Percentiles rank a stretch among this genome's conserved stretches.
Conservation (phyloP, 768 basidiomycete genomes). For the Mycena leptocephala region DNA sequence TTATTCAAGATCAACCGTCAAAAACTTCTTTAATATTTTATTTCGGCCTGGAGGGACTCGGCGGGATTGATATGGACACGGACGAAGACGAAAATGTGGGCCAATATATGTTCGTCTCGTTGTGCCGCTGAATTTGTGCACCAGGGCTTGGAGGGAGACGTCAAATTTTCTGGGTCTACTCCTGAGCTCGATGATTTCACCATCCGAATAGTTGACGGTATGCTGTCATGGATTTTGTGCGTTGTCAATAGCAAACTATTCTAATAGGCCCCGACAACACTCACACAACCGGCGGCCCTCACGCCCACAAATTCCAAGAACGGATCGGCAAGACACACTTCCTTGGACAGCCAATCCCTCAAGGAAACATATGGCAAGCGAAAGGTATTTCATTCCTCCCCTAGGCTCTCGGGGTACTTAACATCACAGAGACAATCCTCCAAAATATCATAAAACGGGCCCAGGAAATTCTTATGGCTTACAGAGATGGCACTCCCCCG, state of each 20-base stretch:
- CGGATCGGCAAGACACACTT: constrained; percentile 82
- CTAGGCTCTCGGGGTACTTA: constrained; percentile 5
- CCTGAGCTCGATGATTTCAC: constrained; percentile 89
- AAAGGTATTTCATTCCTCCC: constrained; percentile 66
- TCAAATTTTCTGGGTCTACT: constrained; percentile 81
- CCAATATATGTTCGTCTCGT: too few relatives aligned
- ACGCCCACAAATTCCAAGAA: constrained; percentile 71
- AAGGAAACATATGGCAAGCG: constrained; percentile 87
- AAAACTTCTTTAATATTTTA: constrained; percentile 90
- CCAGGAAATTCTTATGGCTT: constrained; percentile 67
- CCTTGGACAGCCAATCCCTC: constrained; percentile 71
- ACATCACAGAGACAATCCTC: constrained; percentile 71
- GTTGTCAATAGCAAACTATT: constrained; percentile 14
- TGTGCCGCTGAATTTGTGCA: constrained; percentile 26
- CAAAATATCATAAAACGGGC: constrained; percentile 74
- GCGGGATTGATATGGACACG: constrained; percentile 85
- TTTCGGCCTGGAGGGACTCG: constrained; percentile 89
- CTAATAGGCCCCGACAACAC: constrained; percentile 71
- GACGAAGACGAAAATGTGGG: constrained; percentile 83
- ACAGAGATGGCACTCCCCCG: constrained; percentile 70
- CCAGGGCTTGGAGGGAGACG: constrained; percentile 82
- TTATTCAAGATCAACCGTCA: constrained; percentile 61
- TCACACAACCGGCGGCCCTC: constrained; percentile 68
- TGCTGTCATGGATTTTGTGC: not conserved
- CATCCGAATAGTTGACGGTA: constrained; percentile 87